Percentiles rank a stretch among this genome's conserved stretches.
These are phyloP conservation scores for Alternaria solani DNA, from an alignment of 2,329 filamentous ascomycete species.

Conservation along the genomic window DNA sequence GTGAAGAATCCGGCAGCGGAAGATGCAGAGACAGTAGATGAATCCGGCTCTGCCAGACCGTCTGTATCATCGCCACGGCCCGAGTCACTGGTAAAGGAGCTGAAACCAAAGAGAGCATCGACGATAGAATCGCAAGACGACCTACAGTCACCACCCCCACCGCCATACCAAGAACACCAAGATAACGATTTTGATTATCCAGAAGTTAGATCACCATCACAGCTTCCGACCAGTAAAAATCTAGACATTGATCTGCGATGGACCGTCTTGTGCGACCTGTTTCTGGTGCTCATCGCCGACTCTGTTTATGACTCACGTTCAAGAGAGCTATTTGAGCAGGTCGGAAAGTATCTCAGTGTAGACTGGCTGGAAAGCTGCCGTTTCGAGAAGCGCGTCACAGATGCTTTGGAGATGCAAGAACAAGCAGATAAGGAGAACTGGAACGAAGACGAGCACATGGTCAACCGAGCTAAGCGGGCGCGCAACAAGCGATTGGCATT, in stretches of 20 bases:
- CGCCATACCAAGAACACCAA: slow-evolving; percentile 67
- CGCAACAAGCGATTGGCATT: slow-evolving; percentile 86
- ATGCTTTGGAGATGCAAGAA: slow-evolving; percentile 97
- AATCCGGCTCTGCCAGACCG: slow-evolving; percentile 43
- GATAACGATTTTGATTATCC: slow-evolving; percentile 78
- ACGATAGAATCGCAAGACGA: slow-evolving; percentile 42
- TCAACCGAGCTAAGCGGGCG: slow-evolving; percentile 80
- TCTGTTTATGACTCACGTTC: slow-evolving; percentile 92
- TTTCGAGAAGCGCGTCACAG: slow-evolving; percentile 96
- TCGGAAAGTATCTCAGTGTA: slow-evolving; percentile 81
- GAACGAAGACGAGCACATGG: slow-evolving; percentile 96
- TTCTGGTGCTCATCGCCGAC: slow-evolving; percentile 95
- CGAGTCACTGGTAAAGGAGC: slow-evolving; percentile 28
- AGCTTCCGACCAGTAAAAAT: slow-evolving; percentile 80
- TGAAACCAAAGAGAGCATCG: slow-evolving; percentile 43
- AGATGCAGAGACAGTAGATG: slow-evolving; percentile 31
- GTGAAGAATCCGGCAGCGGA: slow-evolving; percentile 91
- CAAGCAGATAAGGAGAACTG: slow-evolving; percentile 93
- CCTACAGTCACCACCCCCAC: slow-evolving; percentile 59
- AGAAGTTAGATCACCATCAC: slow-evolving; percentile 80
- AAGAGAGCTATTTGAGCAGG: slow-evolving; percentile 80
- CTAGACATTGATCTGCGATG: slow-evolving; percentile 96
- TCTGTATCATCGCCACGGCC: slow-evolving; percentile 46
- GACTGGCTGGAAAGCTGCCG: slow-evolving; percentile 92
- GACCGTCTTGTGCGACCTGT: slow-evolving; percentile 96